Evolutionary conservation across 257 asterid genomes (phyloP), one percentile per base, ranked within the genome.

Genomic region (Scutellaria barbata): DNA sequence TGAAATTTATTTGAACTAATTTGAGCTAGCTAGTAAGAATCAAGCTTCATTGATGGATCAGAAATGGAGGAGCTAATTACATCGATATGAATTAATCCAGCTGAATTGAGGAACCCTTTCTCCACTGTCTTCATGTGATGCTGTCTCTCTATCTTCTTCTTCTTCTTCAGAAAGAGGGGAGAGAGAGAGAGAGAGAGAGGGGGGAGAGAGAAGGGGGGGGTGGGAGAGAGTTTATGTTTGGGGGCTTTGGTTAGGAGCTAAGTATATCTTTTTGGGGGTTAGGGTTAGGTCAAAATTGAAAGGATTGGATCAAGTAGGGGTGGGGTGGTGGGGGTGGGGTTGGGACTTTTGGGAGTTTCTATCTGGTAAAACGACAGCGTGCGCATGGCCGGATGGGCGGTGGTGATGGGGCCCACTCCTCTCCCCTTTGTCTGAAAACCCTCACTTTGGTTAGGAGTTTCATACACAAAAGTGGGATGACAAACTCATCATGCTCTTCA

Each of bases 211-310:
- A 56, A 63, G 65, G 77, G 52, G 76, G 50, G 50, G 41, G 45
- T 9, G 30, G 66, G 37, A 47, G 52, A 63, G 33, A 33, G 54
- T 60, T 66, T 42, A 59, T 76, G 77, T 74, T 62, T 74, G 68
- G 33, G 81, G 75, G 60, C 16, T 48, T 20, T 30, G 35, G 4
- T 30, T 30, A 10, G 74, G 52, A 54, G 52, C 74, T 57, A 69
- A 65, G 67, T 53, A 63, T 30, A 37, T 55, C 42, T 33, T 72
- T 47, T 3, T 37, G 8, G 55, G 69, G 72, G 71, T 78, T 75
- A 80, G 88, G 88, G 89, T 82, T 90, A 82, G 92, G 89, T 83
- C 78, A 75, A 42, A 63, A 56, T 46, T 39, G 66, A 75, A 50
- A 64, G 71, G 60, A 59, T 57, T 68, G 55, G 47, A 66, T 50